phyloP scores from a whole-genome alignment of 805 yeast genomes.

The Spathaspora passalidarum region DNA sequence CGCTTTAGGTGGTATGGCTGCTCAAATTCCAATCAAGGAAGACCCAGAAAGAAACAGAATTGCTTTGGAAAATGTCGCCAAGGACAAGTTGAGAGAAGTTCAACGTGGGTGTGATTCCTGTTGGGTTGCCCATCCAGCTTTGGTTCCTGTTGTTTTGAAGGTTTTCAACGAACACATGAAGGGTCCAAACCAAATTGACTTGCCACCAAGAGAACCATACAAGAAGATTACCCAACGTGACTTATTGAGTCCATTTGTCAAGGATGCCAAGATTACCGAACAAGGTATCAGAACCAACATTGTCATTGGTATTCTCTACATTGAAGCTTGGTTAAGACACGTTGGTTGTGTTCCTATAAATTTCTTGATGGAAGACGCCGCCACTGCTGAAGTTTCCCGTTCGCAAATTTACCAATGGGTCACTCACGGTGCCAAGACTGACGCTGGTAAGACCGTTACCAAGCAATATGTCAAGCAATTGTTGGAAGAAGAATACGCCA shows the following conservation, averaged over 20 bases:
- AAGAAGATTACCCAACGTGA: slow-evolving; percentile 57
- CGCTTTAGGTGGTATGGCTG: slow-evolving; percentile 92
- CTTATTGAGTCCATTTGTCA: slow-evolving; percentile 61
- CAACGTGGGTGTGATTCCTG: slow-evolving; percentile 82
- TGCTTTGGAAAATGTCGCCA: slow-evolving; percentile 71
- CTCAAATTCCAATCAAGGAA: slow-evolving; percentile 76
- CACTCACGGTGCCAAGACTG: slow-evolving; percentile 62
- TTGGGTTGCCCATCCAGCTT: slow-evolving; percentile 87
- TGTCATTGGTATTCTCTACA: slow-evolving; percentile 73
- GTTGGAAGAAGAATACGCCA: slow-evolving; percentile 59
- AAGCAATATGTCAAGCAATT: slow-evolving; percentile 55
- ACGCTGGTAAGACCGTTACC: slow-evolving; percentile 56
- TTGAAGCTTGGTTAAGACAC: slow-evolving; percentile 85
- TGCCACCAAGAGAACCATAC: slow-evolving; percentile 45
- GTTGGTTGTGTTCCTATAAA: slow-evolving; percentile 84
- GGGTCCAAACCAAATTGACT: slow-evolving; percentile 74
- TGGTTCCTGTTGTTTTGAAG: slow-evolving; percentile 67
- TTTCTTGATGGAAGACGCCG: slow-evolving; percentile 86
- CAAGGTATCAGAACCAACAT: slow-evolving; percentile 70
- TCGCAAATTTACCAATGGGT: slow-evolving; percentile 84
- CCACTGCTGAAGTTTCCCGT: slow-evolving; percentile 85
- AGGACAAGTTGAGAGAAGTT: slow-evolving; percentile 76
- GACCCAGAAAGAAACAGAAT: slow-evolving; percentile 59
- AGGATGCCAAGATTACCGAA: slow-evolving; percentile 61
- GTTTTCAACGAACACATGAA: slow-evolving; percentile 77